These are phyloP conservation scores for Apium graveolens DNA, from an alignment of 129 eudicot genomes.

Conservation along the genomic window DNA sequence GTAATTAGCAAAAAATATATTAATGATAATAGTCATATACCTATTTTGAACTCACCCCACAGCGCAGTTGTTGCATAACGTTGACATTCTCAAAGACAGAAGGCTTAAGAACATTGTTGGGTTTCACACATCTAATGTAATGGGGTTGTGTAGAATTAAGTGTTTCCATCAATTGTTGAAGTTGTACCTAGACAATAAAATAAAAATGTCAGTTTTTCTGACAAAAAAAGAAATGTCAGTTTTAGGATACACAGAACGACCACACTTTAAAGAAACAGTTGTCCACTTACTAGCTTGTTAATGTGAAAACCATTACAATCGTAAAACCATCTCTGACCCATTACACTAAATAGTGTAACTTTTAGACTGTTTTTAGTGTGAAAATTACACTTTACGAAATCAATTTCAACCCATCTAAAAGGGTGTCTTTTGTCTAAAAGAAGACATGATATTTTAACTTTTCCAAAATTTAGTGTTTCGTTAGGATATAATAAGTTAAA, in stretches of 20 bases:
- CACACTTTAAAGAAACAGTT: not conserved
- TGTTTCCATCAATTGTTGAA: constrained; percentile 89
- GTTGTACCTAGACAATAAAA: constrained; percentile 66
- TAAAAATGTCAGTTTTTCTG: constrained; percentile 9
- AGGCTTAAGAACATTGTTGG: constrained; percentile 89
- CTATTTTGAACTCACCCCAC: constrained; percentile 81
- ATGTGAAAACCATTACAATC: constrained; percentile 2
- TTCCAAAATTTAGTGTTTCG: too few species aligned
- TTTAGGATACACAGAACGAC: not conserved
- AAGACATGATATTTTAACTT: too few species aligned
- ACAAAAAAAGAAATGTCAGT: constrained; percentile 12
- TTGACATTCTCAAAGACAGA: constrained; percentile 83
- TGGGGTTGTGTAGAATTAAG: constrained; percentile 89
- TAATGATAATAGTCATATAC: not conserved
- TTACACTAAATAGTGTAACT: too few species aligned
- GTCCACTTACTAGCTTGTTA: constrained; percentile 3
- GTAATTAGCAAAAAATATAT: constrained; percentile 9
- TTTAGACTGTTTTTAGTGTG: too few species aligned
- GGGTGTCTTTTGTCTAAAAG: too few species aligned
- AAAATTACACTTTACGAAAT: too few species aligned
- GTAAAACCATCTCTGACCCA: not conserved
- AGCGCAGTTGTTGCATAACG: constrained; percentile 83
- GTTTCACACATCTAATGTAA: constrained; percentile 96
- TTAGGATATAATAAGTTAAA: too few species aligned
- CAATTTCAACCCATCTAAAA: too few species aligned